Evolutionary conservation across 352 stramenopile genomes (phyloP), one percentile per base, ranked within the genome.

Genomic region (Phytophthora sp.): DNA sequence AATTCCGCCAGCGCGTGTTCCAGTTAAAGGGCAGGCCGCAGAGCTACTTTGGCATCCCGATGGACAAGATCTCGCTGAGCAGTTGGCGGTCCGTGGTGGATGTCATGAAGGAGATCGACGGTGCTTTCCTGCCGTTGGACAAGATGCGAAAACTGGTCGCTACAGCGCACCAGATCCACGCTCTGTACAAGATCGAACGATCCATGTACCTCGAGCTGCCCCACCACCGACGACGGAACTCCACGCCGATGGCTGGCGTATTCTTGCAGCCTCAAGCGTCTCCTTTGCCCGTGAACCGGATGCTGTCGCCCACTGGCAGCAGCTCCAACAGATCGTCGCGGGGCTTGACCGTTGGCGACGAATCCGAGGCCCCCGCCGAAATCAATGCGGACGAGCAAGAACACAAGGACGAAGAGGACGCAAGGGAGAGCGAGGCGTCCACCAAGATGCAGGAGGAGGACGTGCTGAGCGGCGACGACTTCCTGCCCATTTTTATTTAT

Each of bases 401-500:
- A 7, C 27, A 58, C 13, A 51, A 61, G 15, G 8, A 63, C 23
- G 54, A 27, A 49, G 50, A 57, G 8, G 45, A 66, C 13, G 29
- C 12, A 21, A 38, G 35, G 27, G 33, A 64, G 24, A 56, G 44
- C 12, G 71, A 71, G 3, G 21, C 46, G 11, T 58, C 58, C 36
- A 33, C 33, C 36, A 63, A 79, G 35, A 64, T 46, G 38, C 56
- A 67, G 39, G 66, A 90, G 27, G 82, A 91, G 21, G 82, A 93
- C 52, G 82, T 92, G 51, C 73, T 95, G 35, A 94, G 84, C 47
- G 87, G 85, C 31, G 87, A 94, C 73, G 86, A 94, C 67, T 93
- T 95, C 59, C 63, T 95, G 67, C 85, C 85, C 42, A 94, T 95
- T 70, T 93, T 95, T 78, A 90, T 95, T 75, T 94, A 94, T 75